Base-by-base conservation (phyloP, 1,284 basidiomycete genomes). In the Naganishia sp. region DNA sequence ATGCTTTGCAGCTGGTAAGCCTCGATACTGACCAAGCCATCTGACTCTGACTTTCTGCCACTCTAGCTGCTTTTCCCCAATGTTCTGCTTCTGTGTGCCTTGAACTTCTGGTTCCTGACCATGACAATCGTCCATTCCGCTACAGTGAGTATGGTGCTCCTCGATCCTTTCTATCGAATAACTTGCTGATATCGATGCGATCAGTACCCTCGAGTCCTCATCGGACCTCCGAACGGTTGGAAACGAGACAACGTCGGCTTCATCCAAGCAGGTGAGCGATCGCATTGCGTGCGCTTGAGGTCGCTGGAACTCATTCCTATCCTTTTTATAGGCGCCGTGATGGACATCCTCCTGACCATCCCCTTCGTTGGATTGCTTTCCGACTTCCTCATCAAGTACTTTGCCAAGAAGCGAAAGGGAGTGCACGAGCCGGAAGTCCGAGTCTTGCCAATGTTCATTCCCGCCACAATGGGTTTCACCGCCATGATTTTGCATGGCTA, bases 191-290 rank as follows among this genome's bases (percentile, higher is more conserved):
- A 13, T 49, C 28, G 48, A 33, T 16, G 18, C 21, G 6, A 16
- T 16, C 31, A 54, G 53, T 54, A 54, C 53, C 53, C 53, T 54
- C 53, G 53, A 54, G 53, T 54, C 31, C 31, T 54, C 28, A 54
- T 54, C 53, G 53, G 53, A 2, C 53, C 53, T 36, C 53, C 53
- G 13, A 54, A 54, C 31, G 31, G 31, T 18, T 54, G 53, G 53
- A 54, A 54, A n/a, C 53, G 53, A 54, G 53, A 54, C 53, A 54
- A 54, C 53, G 53, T 54, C 53, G 53, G 53, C 53, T 54, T 54
- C 21, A 54, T 54, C 21, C 53, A 54, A 54, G 53, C 31, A 36
- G 53, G 53, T 54, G 31, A 54, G 50, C 25, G 2, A 28, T 11
- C 4, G 13, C 53, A 13, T 33, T 4, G 13, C 2, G 18, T 15